phyloP scores from a whole-genome alignment of 2,329 filamentous ascomycete genomes.

The Coniochaeta prunicola region DNA sequence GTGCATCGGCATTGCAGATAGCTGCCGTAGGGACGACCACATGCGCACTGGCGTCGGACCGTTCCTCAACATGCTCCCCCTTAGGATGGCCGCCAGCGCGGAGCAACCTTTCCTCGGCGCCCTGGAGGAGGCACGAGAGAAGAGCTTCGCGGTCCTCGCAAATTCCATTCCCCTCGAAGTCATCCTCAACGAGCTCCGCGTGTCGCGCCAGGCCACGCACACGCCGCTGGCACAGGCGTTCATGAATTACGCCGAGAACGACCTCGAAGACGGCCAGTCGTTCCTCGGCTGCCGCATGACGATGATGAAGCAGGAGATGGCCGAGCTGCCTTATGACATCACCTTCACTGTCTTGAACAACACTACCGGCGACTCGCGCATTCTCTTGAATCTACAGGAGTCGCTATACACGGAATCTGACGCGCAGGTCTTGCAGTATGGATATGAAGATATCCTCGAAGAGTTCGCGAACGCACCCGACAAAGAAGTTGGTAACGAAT shows the following conservation, averaged over 20 bases:
- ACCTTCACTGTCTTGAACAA: constrained; percentile 29
- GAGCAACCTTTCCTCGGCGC: constrained; percentile 16
- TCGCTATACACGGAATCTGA: constrained; percentile 19
- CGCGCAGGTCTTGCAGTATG: constrained; percentile 15
- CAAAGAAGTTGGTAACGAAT: background rate
- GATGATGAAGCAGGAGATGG: constrained; percentile 10
- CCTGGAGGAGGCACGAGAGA: constrained; percentile 13
- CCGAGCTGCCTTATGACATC: constrained; percentile 21
- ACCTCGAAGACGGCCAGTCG: constrained; percentile 10
- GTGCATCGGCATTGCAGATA: constrained; percentile 35
- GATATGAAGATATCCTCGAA: constrained; percentile 7
- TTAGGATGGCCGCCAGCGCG: constrained; percentile 25
- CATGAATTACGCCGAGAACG: constrained; percentile 22
- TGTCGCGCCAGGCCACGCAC: constrained; percentile 27
- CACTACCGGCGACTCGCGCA: constrained; percentile 8
- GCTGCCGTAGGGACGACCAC: constrained; percentile 28
- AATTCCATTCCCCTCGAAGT: constrained; percentile 44
- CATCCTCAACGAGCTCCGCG: constrained; percentile 33
- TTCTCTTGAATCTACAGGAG: constrained; percentile 21
- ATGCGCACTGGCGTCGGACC: constrained; percentile 31
- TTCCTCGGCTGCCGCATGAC: constrained; percentile 13
- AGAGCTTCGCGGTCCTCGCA: constrained; percentile 25
- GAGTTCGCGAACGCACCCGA: background rate
- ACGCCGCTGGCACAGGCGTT: constrained; percentile 42
- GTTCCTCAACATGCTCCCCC: constrained; percentile 38